These are phyloP conservation scores for Stromatinia cepivora DNA, from an alignment of 2,329 filamentous ascomycete species.

Conservation along the genomic window DNA sequence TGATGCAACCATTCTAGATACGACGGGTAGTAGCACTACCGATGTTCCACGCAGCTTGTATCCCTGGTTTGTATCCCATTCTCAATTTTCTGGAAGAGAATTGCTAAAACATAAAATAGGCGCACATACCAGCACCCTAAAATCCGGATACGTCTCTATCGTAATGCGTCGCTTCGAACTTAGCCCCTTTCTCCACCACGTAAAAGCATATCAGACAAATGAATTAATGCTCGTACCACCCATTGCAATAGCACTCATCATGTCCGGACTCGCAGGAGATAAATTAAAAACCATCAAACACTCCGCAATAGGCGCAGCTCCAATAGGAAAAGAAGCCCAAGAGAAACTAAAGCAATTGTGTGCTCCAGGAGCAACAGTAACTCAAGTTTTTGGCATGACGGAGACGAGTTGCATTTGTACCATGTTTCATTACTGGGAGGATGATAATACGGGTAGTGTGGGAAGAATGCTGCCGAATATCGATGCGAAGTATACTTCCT, in stretches of 20 bases:
- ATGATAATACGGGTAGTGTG: conserved; percentile 49
- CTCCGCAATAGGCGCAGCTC: conserved; percentile 51
- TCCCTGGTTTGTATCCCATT: conserved; percentile 52
- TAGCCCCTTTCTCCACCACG: conserved; percentile 64
- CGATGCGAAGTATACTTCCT: conserved; percentile 37
- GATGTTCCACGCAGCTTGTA: conserved; percentile 63
- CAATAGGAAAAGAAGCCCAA: conserved; percentile 47
- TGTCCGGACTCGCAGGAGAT: conserved; percentile 28
- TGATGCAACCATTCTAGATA: conserved; percentile 42
- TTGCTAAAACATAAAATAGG: conserved; percentile 47
- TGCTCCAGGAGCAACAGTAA: conserved; percentile 44
- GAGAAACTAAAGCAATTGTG: conserved; percentile 46
- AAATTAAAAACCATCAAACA: conserved; percentile 57
- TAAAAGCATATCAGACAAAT: conserved; percentile 68
- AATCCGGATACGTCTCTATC: conserved; percentile 27
- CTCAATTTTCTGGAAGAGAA: not conserved
- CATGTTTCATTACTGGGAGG: conserved; percentile 50
- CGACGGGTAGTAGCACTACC: conserved; percentile 53
- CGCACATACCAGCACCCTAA: conserved; percentile 59
- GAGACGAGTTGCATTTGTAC: conserved; percentile 42
- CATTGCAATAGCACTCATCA: conserved; percentile 64
- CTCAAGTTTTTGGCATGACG: conserved; percentile 56
- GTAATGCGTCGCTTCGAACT: conserved; percentile 80
- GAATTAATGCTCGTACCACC: conserved; percentile 70
- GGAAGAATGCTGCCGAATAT: conserved; percentile 47